Evolutionary conservation across 352 stramenopile species (phyloP).

Genomic region (Pythium diclinum): DNA sequence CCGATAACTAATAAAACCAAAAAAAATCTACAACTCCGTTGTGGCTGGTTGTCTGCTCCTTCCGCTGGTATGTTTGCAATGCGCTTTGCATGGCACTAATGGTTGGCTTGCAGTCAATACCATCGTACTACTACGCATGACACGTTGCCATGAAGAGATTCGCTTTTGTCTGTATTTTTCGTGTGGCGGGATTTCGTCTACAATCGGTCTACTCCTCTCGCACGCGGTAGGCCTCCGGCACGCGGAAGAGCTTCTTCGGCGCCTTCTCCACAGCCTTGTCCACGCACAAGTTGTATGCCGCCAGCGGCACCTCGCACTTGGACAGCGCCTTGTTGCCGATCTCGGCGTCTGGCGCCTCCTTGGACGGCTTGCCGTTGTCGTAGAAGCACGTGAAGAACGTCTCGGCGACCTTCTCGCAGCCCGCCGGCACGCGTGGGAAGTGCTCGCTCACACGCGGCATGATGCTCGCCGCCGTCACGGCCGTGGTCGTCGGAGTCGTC

Average conservation of each 20-base stretch:
- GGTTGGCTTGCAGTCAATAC: too few relatives aligned
- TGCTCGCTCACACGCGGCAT: constrained; percentile 60
- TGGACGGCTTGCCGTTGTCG: constrained; percentile 70
- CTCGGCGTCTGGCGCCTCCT: constrained; percentile 49
- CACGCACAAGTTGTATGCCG: constrained; percentile 77
- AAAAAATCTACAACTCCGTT: not conserved
- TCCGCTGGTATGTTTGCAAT: too few relatives aligned
- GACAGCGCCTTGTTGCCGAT: constrained; percentile 64
- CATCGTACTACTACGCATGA: too few relatives aligned
- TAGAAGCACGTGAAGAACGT: constrained; percentile 84
- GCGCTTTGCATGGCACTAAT: too few relatives aligned
- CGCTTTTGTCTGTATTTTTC: not conserved
- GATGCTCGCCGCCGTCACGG: constrained; percentile 22
- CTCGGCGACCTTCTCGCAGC: constrained; percentile 63
- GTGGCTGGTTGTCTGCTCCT: not conserved
- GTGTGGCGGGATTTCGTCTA: not conserved
- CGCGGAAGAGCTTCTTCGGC: constrained; percentile 77
- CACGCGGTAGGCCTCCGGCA: constrained; percentile 75
- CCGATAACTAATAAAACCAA: constrained; percentile 3
- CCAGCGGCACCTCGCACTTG: constrained; percentile 48
- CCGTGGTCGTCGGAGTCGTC: constrained; percentile 8
- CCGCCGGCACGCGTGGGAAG: constrained; percentile 72
- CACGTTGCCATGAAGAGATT: not conserved
- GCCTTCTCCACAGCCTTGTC: constrained; percentile 47
- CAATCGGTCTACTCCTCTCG: constrained; percentile 37